These are phyloP conservation scores for Murraya koenigii DNA, from an alignment of 345 rosid genomes.

Conservation along the genomic window DNA sequence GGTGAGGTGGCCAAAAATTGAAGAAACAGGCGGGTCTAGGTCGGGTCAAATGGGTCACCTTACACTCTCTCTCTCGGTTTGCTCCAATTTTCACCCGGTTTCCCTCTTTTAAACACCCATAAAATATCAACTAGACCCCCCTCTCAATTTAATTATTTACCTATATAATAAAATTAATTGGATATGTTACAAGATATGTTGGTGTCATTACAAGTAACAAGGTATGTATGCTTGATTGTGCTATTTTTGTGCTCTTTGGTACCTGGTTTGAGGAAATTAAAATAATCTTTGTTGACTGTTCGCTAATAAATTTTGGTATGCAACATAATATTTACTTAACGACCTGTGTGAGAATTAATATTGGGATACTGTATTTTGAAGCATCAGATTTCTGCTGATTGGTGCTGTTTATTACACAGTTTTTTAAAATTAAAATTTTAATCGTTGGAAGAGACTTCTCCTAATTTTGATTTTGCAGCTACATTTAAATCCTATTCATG, in stretches of 20 bases:
- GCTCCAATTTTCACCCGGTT: too few relatives aligned
- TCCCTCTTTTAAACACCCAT: too few relatives aligned
- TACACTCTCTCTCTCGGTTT: too few relatives aligned
- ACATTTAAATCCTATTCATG: conserved; percentile 76
- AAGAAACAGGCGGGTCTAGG: too few relatives aligned
- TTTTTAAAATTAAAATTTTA: background rate
- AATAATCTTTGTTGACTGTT: background rate
- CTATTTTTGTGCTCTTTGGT: background rate
- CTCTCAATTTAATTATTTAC: too few relatives aligned
- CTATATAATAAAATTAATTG: too few relatives aligned
- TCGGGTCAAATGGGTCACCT: too few relatives aligned
- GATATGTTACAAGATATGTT: too few relatives aligned
- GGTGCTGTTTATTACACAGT: background rate
- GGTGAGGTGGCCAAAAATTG: too few relatives aligned
- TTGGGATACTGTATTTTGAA: background rate
- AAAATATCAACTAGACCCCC: too few relatives aligned
- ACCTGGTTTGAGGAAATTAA: background rate
- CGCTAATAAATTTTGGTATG: background rate
- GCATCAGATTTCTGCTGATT: background rate
- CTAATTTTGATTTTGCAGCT: conserved; percentile 53
- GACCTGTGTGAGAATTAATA: background rate
- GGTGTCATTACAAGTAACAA: conserved; percentile 72
- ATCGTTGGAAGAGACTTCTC: background rate
- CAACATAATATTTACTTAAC: background rate
- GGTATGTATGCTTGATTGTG: conserved; percentile 39